phyloP scores from a whole-genome alignment of 176 grass and related monocot genomes.

The Lolium perenne region DNA sequence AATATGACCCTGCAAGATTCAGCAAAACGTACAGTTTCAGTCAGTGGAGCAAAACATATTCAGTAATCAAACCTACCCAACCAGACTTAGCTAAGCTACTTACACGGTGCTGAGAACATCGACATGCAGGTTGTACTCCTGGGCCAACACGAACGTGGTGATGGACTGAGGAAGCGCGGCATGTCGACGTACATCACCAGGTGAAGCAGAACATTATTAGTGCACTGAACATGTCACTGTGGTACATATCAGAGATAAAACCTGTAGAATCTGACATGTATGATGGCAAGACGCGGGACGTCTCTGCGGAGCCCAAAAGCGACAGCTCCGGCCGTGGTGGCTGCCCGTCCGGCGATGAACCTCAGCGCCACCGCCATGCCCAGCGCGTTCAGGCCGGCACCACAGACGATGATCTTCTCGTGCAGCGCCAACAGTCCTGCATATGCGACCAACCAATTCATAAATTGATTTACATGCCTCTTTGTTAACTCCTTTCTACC shows the following conservation, averaged over 20 bases:
- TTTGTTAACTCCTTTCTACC: too few relatives aligned
- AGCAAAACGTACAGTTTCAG: conserved; percentile 51
- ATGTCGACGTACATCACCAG: conserved; percentile 22
- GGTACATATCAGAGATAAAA: not conserved
- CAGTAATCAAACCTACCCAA: not conserved
- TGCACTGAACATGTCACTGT: not conserved
- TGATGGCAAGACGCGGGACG: conserved; percentile 68
- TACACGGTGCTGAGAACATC: conserved; percentile 82
- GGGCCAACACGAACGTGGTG: conserved; percentile 75
- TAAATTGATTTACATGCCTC: not conserved
- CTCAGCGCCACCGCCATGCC: conserved; percentile 60
- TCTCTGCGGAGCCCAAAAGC: conserved; percentile 64
- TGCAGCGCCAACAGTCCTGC: conserved; percentile 94
- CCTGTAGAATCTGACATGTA: conserved; percentile 45
- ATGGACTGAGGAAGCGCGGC: conserved; percentile 81
- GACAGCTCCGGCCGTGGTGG: conserved; percentile 49
- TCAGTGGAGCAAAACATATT: not conserved
- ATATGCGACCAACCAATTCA: conserved; percentile 24
- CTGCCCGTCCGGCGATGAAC: conserved; percentile 69
- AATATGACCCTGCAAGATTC: conserved; percentile 77
- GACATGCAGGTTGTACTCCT: conserved; percentile 77
- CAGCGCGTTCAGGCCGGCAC: conserved; percentile 45
- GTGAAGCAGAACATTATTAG: not conserved
- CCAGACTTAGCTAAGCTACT: conserved; percentile 20
- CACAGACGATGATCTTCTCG: conserved; percentile 77